Percentiles rank a stretch among this genome's conserved stretches.
Conservation (phyloP, 2,329 filamentous ascomycete genomes). For the Fonsecaea pugnacius region DNA sequence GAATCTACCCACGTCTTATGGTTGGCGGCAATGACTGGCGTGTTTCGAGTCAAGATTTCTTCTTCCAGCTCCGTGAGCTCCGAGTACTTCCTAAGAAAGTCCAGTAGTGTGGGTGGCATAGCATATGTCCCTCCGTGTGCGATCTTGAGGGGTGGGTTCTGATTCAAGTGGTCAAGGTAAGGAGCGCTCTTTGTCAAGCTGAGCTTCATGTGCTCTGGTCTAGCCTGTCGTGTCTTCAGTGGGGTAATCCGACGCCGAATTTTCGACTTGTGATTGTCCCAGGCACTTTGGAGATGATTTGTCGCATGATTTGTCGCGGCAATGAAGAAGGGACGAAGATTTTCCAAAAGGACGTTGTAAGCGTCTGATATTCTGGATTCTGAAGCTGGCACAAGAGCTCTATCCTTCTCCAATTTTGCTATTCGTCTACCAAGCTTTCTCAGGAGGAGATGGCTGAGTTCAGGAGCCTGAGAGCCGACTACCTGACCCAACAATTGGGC, state of each 20-base stretch:
- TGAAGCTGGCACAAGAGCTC: constrained; percentile 36
- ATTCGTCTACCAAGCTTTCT: constrained; percentile 63
- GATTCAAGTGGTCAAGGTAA: constrained; percentile 39
- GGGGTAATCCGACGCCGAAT: constrained; percentile 47
- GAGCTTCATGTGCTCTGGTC: constrained; percentile 42
- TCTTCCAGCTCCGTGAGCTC: constrained; percentile 10
- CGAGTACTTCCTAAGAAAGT: constrained; percentile 14
- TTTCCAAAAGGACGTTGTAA: constrained; percentile 2
- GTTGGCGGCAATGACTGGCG: not conserved
- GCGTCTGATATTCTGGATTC: constrained; percentile 35
- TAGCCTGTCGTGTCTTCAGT: constrained; percentile 47
- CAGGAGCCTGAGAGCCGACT: constrained; percentile 39
- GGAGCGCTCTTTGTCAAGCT: constrained; percentile 49
- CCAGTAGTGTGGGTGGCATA: constrained; percentile 1
- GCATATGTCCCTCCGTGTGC: not conserved
- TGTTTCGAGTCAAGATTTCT: constrained; percentile 1
- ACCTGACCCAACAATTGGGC: constrained; percentile 53
- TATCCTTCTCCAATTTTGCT: constrained; percentile 59
- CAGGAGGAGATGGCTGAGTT: constrained; percentile 49
- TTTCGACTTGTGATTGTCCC: constrained; percentile 48
- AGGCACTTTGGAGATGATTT: constrained; percentile 43
- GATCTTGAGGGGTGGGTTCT: constrained; percentile 1
- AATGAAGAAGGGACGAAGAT: constrained; percentile 8
- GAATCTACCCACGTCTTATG: not conserved
- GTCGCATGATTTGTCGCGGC: constrained; percentile 41